Evolutionary conservation across 2,329 filamentous ascomycete species (phyloP).

Genomic region (Nothopassalora personata): DNA sequence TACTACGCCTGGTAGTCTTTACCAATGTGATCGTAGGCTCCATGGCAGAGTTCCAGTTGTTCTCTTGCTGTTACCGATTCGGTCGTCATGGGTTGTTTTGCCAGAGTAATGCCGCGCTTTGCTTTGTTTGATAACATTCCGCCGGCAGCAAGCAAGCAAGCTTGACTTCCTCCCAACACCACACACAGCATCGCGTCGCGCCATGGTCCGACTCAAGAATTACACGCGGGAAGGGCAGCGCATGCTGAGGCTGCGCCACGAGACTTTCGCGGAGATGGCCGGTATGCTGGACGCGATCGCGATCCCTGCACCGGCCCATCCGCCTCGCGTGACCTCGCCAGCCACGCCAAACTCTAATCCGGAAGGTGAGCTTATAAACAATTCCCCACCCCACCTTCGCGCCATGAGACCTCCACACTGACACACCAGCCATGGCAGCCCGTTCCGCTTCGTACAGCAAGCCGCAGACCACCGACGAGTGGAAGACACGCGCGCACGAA

Average conservation of each 20-base stretch:
- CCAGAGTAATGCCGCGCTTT: background rate
- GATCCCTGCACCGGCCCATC: background rate
- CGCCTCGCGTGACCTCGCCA: background rate
- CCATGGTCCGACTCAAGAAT: background rate
- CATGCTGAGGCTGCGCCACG: background rate
- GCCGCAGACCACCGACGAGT: background rate
- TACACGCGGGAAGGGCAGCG: background rate
- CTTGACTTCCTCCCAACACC: background rate
- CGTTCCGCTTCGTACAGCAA: no score
- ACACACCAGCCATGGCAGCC: background rate
- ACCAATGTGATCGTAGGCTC: no score
- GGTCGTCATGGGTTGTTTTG: background rate
- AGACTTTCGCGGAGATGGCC: background rate
- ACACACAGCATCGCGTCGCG: background rate
- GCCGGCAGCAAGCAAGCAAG: background rate
- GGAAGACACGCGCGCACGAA: background rate
- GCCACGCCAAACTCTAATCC: background rate
- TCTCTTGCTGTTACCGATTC: background rate
- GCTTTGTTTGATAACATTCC: background rate
- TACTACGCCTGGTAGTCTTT: no score
- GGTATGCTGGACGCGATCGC: background rate
- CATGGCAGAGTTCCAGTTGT: no score
- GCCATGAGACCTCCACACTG: background rate
- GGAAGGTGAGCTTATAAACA: background rate
- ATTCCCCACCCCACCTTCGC: background rate